Base-by-base conservation (phyloP, 2,329 filamentous ascomycete species). In the Aspergillus carbonarius region DNA sequence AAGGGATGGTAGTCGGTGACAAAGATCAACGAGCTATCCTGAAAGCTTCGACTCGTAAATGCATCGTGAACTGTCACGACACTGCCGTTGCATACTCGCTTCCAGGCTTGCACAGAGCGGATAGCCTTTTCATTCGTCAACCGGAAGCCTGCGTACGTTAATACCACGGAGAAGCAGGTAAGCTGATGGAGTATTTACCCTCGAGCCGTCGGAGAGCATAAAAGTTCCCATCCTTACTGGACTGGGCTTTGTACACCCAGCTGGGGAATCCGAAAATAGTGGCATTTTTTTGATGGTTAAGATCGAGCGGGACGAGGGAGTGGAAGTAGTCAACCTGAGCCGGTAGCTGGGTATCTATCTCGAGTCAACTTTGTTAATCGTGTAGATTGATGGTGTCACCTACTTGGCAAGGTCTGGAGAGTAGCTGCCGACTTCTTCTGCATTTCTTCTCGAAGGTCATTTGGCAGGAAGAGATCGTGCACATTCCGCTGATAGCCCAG, bases 161-260 rank as follows among this genome's bases (percentile, higher is more conserved):
- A 20, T 9, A 25, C 18, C n/a, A 37, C 9, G 3, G 2, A 20
- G 35, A 2, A 35, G 23, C 39, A 13, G 53, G 51, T 3, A 37
- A 12, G 5, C 34, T n/a, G 9, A 44, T 5, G 40, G 20, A 15
- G 13, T 12, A 34, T 72, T 54, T 74, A 86, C 87, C 90, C 82
- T 97, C 92, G 20, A 99, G 83, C 61, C 95, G 85, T 62, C 95
- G 85, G 48, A 99, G 80, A 58, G 89, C 92, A 75, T 96, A 98
- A n/a, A 88, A 86, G 64, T 90, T 88, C 10, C 93, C 95, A 67
- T 93, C 93, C 72, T 95, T 95, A 74, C 85, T 88, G 6, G 92
- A 96, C 23, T 89, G 88, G 8, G 93, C 93, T 78, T 98, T 98
- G 79, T 97, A 99, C 0, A 96, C 86, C 92, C 93, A 98, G 67